Base-by-base conservation (phyloP, 139 green algal species). In the Gonium pectorale region DNA sequence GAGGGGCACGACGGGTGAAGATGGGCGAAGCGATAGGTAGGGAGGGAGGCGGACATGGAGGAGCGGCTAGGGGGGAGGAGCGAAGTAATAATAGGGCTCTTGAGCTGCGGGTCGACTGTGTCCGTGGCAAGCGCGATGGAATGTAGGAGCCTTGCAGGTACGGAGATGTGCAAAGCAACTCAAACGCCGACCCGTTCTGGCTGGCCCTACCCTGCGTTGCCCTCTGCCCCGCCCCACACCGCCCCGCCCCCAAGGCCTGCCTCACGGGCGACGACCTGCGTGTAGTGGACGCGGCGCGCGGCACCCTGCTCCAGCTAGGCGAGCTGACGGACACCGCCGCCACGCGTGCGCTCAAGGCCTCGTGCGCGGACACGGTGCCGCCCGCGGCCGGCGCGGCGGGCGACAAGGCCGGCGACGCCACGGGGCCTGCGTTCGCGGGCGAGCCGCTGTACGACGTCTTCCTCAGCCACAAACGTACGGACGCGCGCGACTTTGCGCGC, bases 371-470 rank as follows among this genome's bases (percentile, higher is more conserved):
- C n/a, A n/a, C n/a, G 3, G 54, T 41, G 3, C 15, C 54, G 54
- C 38, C 59, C 26, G 40, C 40, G 75, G 75, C 40, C 1, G 59
- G 44, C 6, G 41, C 56, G 31, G 67, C 52, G 6, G 69, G 41
- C 7, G 81, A 3, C 13, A 60, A 80, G 67, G 60, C 46, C 43
- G 59, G 15, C 26, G 44, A 3, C 1, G 44, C 1, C 11, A 21
- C 38, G 63, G 41, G 27, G 33, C 72, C 26, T 54, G 54, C 37
- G 73, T 37, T n/a, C n/a, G n/a, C 29, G 27, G 52, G 52, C 27
- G 59, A 59, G 52, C 80, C 71, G 80, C 41, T 78, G 38, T 88
- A 79, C 73, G 73, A 83, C 66, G 83, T 88, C 35, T 88, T 88
- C 51, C 83, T 88, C 2, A 79, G 59, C 31, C 83, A 88, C 63